These are phyloP conservation scores for Termitomyces sp. DNA, from an alignment of 768 basidiomycete genomes.

Conservation along the genomic window DNA sequence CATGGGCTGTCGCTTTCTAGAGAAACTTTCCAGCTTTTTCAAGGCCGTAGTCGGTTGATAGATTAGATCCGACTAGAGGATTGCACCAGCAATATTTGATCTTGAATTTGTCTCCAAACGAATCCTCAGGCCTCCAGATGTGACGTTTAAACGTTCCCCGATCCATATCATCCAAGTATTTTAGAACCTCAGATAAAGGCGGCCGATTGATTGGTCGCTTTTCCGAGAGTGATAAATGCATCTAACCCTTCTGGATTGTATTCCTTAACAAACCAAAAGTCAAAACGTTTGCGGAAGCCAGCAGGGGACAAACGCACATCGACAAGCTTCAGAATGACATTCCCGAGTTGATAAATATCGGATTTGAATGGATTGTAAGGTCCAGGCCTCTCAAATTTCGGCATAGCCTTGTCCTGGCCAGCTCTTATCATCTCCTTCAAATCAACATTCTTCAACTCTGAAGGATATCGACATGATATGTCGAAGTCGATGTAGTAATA, in stretches of 20 bases:
- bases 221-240: background rate
- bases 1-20: background rate
- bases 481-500: slow-evolving; percentile 1
- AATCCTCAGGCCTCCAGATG: background rate
- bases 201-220: background rate
- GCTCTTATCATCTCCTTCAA: background rate
- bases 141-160: background rate
- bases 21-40: background rate
- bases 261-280: background rate
- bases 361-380: slow-evolving; percentile 3
- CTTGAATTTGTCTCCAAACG: background rate
- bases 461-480: background rate
- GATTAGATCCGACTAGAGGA: background rate
- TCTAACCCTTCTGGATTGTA: background rate
- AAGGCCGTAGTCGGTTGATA: background rate
- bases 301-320: background rate
- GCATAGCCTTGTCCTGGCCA: background rate
- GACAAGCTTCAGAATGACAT: background rate
- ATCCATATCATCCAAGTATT: background rate
- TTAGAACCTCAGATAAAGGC: background rate
- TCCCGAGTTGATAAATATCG: background rate
- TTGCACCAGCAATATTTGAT: background rate
- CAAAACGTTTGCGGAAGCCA: background rate
- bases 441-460: background rate
- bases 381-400: background rate